These are phyloP conservation scores for Nothophaeocryptopus gaeumannii DNA, from an alignment of 2,329 filamentous ascomycete genomes.

Conservation along the genomic window DNA sequence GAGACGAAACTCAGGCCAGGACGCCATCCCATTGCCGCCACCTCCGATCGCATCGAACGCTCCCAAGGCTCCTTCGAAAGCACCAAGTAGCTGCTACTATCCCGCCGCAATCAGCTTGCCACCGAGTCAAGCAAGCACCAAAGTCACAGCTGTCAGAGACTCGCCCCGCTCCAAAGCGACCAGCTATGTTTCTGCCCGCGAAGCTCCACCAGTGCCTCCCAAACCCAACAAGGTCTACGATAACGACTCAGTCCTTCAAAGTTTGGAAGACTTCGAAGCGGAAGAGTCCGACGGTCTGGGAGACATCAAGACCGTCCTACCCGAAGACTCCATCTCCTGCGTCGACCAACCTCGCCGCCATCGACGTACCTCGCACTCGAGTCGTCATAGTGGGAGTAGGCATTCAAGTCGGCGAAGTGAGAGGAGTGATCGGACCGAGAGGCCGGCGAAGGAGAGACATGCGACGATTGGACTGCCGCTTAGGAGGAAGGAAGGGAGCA, in stretches of 20 bases:
- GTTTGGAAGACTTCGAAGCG: conserved; percentile 21
- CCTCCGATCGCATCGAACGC: conserved; percentile 11
- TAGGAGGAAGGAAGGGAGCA: conserved; percentile 29
- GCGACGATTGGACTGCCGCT: conserved; percentile 28
- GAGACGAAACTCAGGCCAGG: conserved; percentile 14
- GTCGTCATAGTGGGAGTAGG: conserved; percentile 14
- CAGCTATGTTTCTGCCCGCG: not conserved
- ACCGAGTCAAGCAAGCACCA: conserved; percentile 8
- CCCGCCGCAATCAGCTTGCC: conserved; percentile 28
- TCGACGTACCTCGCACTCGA: conserved; percentile 11
- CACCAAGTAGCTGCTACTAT: conserved; percentile 21
- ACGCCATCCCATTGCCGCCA: conserved; percentile 13
- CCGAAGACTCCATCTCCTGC: conserved; percentile 50
- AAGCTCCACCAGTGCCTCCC: conserved; percentile 3
- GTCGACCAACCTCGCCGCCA: conserved; percentile 23
- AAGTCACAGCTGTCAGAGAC: not conserved
- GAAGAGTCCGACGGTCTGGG: conserved; percentile 39
- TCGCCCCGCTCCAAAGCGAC: not conserved
- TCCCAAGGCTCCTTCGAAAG: conserved; percentile 13
- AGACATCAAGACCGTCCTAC: conserved; percentile 46
- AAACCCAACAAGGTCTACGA: conserved; percentile 16
- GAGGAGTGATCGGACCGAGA: conserved; percentile 28
- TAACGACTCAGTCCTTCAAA: conserved; percentile 7
- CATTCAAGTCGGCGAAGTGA: conserved; percentile 19
- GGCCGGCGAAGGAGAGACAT: conserved; percentile 19